Evolutionary conservation across 768 basidiomycete species (phyloP).

Genomic region (Mycena sanguinolenta): DNA sequence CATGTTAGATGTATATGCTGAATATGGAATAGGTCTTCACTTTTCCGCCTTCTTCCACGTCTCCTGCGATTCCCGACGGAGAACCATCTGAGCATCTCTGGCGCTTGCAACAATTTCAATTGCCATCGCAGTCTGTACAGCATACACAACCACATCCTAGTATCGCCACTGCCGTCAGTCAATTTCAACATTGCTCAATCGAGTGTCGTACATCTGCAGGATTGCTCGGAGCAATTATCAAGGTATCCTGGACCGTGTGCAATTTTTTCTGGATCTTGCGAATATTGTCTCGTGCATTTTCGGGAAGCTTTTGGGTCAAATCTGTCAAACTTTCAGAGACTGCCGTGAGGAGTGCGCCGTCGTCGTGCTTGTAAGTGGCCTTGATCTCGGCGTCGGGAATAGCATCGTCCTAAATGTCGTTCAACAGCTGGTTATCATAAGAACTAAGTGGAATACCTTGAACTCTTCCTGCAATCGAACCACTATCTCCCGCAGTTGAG

Average conservation of each 20-base stretch:
- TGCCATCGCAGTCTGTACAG: neutral
- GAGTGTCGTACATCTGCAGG: neutral
- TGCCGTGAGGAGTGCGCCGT: neutral
- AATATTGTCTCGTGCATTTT: neutral
- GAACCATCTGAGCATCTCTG: neutral
- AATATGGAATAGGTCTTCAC: neutral
- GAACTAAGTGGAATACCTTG: neutral
- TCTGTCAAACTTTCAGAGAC: constrained; percentile 3
- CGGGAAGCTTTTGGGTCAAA: neutral
- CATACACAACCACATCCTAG: constrained; percentile 6
- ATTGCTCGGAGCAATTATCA: neutral
- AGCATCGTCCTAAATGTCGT: neutral
- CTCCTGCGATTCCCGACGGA: neutral
- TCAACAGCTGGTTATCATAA: neutral
- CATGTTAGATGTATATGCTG: neutral
- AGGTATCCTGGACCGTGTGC: neutral
- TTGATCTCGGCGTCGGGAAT: constrained; percentile 1
- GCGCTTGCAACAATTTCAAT: constrained; percentile 8
- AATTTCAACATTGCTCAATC: neutral
- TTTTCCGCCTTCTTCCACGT: neutral
- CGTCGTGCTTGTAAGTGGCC: constrained; percentile 5
- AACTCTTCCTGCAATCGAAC: neutral
- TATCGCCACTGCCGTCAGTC: neutral
- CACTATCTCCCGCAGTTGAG: neutral
- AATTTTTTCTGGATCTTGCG: neutral